Evolutionary conservation across 192 early-diverging fungal genomes (phyloP), one percentile per base, ranked within the genome.

Genomic region (Phycomyces blakesleeanus): DNA sequence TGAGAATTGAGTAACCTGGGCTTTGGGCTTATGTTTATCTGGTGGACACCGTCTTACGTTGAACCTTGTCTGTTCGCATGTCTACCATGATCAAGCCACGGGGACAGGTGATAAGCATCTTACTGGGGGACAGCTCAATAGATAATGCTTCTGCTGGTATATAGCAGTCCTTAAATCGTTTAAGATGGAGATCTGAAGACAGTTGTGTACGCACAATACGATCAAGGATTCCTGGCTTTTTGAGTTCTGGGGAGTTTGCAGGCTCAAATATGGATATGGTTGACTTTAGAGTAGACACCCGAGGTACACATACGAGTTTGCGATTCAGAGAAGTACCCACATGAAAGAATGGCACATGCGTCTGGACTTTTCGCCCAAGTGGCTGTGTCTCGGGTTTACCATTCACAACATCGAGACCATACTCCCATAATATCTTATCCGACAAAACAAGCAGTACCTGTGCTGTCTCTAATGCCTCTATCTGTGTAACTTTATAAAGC

Each of bases 41-140:
- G 14, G 16, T 24, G 20, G 29, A 5, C 3, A 29, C 55, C 34
- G 5, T 14, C 40, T 47, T 73, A 73, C 71, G 55, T 62, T 94
- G 93, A 5, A 94, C 93, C 38, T 92, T 89, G 42, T 92, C 77
- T 7, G 90, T 89, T 12, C 88, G 82, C 67, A 96, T 75, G 66
- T 97, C 91, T 5, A 98, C 91, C 59, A 98, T 78, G 69, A 96
- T 94, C 64, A 98, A 93, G 4, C 96, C 96, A 61, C 90, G 90
- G 21, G 82, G 78, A 71, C 91, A 93, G 16, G 92, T 93, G 3
- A 98, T 89, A 69, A 88, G 90, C 42, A 98, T 78, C 42, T 87
- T 92, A 20, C 86, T 90, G 10, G 84, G 83, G 57, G 94, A 76
- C 52, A 93, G 89, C 65, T 95, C 87, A 59, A 98, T 76, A 15